Base-by-base conservation (phyloP, 148 eudicot species). In the Diospyros kaki region DNA sequence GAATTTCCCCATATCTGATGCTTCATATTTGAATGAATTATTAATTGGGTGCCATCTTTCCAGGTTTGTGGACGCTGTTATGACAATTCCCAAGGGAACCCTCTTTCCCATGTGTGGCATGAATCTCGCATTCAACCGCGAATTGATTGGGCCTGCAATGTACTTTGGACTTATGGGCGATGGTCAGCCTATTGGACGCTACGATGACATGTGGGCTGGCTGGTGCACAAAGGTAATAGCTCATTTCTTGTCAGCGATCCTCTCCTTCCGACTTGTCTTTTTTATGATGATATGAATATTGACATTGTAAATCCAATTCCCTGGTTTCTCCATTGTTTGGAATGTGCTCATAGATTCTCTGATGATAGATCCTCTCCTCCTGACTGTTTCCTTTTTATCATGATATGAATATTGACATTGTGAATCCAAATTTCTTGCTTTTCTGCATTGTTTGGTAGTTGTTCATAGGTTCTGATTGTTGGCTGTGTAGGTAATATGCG, bases 191-290 rank as follows among this genome's bases (percentile, higher is more conserved):
- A 89, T 91, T 81, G 97, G 97, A 1, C 97, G 93, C 39, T 91
- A 91, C 71, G 97, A 91, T 54, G 97, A 91, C 81, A 91, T 91
- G 97, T 91, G 97, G 97, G 97, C 97, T 59, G 93, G 97, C 13
- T 91, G 97, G 97, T 91, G 97, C 79, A 78, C 75, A 18, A 91
- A 91, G 97, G 97, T 91, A 86, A 8, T 18, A 8, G 28, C 46
- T 43, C 17, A 15, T 40, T 42, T 53, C 2, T 28, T 52, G 13
- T 38, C 6, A 66, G 17, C 51, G 56, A 15, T 10, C 28, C 46
- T 12, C 12, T 44, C 11, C 58, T 51, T 48, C 6, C 11, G 14
- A 0, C 58, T 48, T 48, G 52, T 48, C 52, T 48, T 48, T 48
- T 48, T 3, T 3, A 48, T 7, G 52, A 3, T 48, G 7, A 48